Conservation (phyloP, 139 green algal genomes). For the Raphidocelis subcapitata region DNA sequence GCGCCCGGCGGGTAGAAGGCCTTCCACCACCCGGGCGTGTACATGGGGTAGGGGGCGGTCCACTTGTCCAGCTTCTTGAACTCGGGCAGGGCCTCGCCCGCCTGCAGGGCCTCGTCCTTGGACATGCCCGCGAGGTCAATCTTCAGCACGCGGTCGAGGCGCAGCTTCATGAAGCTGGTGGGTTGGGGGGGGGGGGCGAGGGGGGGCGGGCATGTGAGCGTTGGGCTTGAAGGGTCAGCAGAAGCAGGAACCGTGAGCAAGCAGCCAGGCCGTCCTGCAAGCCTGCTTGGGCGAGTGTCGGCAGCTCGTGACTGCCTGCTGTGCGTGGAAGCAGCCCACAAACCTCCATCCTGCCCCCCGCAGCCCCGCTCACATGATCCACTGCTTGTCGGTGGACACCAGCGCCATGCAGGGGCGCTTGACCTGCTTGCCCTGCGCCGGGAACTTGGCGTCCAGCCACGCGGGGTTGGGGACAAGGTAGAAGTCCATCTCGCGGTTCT, state of each 20-base stretch:
- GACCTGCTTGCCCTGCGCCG: constrained; percentile 72
- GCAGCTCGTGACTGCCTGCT: no score
- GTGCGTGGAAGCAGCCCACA: no score
- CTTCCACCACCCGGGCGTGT: constrained; percentile 66
- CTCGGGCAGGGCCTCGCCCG: constrained; percentile 58
- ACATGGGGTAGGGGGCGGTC: constrained; percentile 84
- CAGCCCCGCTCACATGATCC: constrained; percentile 74
- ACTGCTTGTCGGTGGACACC: constrained; percentile 83
- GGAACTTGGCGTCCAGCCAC: constrained; percentile 83
- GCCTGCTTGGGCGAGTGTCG: no score
- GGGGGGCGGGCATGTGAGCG: no score
- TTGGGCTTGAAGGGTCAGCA: neutral
- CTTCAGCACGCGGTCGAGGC: constrained; percentile 84
- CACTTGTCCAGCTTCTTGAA: constrained; percentile 69
- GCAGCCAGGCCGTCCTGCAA: no score
- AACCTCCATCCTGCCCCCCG: neutral
- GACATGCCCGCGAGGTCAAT: constrained; percentile 63
- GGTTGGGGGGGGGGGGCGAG: neutral
- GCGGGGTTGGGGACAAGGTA: constrained; percentile 75
- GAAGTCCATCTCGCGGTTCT: constrained; percentile 64
- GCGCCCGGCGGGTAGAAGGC: constrained; percentile 65
- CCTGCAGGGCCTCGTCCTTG: constrained; percentile 56
- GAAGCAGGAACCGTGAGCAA: no score
- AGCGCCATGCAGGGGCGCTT: constrained; percentile 76
- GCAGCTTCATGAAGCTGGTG: constrained; percentile 93